Evolutionary conservation across 305 asterid genomes (phyloP).

Genomic region (Caryopteris hybrid): DNA sequence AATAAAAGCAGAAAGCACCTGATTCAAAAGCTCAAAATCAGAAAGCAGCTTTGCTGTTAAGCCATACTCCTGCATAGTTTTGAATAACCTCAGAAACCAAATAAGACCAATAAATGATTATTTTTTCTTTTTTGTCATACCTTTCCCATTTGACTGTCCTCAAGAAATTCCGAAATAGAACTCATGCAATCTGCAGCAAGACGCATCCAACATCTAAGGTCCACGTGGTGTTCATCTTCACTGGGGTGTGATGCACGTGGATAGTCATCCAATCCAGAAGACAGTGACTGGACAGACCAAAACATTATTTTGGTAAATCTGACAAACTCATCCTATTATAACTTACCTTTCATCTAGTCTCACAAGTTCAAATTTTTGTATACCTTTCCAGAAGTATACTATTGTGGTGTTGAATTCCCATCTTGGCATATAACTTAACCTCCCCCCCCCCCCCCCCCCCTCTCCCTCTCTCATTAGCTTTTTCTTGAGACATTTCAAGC

Average conservation of each 20-base stretch:
- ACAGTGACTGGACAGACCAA: constrained; percentile 56
- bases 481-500: constrained; percentile 10
- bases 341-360: background rate
- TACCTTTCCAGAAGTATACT: background rate
- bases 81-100: constrained; percentile 19
- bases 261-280: constrained; percentile 98
- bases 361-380: background rate
- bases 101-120: background rate
- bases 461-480: background rate
- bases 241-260: constrained; percentile 99
- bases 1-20: constrained; percentile 36
- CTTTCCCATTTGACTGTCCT: constrained; percentile 53
- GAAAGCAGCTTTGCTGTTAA: constrained; percentile 71
- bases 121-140: constrained; percentile 24
- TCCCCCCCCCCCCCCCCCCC: no score
- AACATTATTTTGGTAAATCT: constrained; percentile 17
- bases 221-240: constrained; percentile 90
- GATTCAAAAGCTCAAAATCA: constrained; percentile 84
- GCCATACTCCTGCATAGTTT: constrained; percentile 63
- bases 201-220: constrained; percentile 99
- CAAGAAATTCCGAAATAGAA: constrained; percentile 73
- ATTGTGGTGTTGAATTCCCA: background rate
- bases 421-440: background rate
- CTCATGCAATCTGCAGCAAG: constrained; percentile 96
- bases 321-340: constrained; percentile 5